Evolutionary conservation across 202 grass and related monocot genomes (phyloP).

Genomic region (Panicum hallii): DNA sequence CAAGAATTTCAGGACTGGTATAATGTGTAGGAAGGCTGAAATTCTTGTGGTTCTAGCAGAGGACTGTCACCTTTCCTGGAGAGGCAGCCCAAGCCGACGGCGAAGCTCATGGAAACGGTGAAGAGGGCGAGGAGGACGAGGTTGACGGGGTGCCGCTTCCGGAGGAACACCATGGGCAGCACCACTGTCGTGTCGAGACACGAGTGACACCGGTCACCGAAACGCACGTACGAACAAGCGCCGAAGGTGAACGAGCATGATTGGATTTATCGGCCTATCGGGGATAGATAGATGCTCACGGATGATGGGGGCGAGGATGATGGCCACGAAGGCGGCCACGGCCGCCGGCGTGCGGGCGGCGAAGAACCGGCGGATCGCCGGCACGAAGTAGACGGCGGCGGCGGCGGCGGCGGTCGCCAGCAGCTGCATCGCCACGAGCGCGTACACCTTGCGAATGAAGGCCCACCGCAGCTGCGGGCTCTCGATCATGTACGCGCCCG

Average conservation of each 20-base stretch:
- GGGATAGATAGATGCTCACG: background rate
- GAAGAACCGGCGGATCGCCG: constrained; percentile 56
- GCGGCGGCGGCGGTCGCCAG: constrained; percentile 52
- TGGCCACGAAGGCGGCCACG: constrained; percentile 49
- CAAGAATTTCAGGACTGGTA: background rate
- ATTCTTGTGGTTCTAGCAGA: background rate
- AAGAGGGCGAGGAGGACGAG: constrained; percentile 67
- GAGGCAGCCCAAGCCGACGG: constrained; percentile 59
- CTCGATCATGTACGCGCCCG: constrained; percentile 63
- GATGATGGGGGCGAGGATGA: constrained; percentile 53
- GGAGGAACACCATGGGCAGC: constrained; percentile 62
- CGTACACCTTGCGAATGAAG: constrained; percentile 79
- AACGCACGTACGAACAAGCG: background rate
- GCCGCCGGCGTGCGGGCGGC: constrained; percentile 39
- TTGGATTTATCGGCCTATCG: background rate
- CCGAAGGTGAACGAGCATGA: background rate
- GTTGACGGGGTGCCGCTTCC: constrained; percentile 64
- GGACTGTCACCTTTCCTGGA: constrained; percentile 44
- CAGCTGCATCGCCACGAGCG: constrained; percentile 58
- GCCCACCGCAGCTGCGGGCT: constrained; percentile 72
- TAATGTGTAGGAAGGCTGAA: background rate
- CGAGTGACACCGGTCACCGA: background rate
- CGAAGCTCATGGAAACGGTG: constrained; percentile 61
- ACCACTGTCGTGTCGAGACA: constrained; percentile 51
- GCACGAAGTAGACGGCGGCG: constrained; percentile 44